phyloP scores from a whole-genome alignment of 129 eudicot species.

The Smallanthus sonchifolius region DNA sequence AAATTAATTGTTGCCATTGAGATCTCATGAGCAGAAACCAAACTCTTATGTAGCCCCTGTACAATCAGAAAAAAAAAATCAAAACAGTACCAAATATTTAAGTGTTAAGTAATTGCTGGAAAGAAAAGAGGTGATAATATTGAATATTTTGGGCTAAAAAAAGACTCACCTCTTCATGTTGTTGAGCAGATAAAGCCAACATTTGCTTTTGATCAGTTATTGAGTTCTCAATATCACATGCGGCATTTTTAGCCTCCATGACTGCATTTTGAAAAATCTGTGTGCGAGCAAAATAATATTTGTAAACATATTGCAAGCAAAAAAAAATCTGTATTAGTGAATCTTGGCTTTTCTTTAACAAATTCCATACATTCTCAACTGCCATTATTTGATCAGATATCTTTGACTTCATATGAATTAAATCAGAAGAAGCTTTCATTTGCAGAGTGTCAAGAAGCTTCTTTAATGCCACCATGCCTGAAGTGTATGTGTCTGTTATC shows the following conservation, averaged over 20 bases:
- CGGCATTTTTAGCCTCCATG: conserved; percentile 57
- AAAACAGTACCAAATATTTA: background rate
- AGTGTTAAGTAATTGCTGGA: background rate
- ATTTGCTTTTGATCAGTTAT: conserved; percentile 53
- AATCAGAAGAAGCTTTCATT: conserved; percentile 47
- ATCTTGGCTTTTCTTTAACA: background rate
- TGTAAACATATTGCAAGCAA: background rate
- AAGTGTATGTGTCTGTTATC: conserved; percentile 47
- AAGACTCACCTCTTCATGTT: conserved; percentile 63
- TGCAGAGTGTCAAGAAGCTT: conserved; percentile 51
- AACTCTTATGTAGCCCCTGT: conserved; percentile 60
- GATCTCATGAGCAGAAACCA: conserved; percentile 65
- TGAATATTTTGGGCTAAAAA: background rate
- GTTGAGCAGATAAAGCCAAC: conserved; percentile 64
- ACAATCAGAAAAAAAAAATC: conserved; percentile 16
- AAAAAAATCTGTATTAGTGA: background rate
- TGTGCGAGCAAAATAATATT: background rate
- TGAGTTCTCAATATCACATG: conserved; percentile 55
- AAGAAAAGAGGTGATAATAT: background rate
- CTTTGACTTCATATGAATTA: conserved; percentile 51
- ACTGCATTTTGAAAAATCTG: conserved; percentile 61
- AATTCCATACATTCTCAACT: conserved; percentile 62
- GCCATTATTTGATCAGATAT: conserved; percentile 45
- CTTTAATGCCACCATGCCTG: conserved; percentile 47
- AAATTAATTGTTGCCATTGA: conserved; percentile 55